Evolutionary conservation across 2,329 filamentous ascomycete species (phyloP).

Genomic region (Diaporthe sp.): DNA sequence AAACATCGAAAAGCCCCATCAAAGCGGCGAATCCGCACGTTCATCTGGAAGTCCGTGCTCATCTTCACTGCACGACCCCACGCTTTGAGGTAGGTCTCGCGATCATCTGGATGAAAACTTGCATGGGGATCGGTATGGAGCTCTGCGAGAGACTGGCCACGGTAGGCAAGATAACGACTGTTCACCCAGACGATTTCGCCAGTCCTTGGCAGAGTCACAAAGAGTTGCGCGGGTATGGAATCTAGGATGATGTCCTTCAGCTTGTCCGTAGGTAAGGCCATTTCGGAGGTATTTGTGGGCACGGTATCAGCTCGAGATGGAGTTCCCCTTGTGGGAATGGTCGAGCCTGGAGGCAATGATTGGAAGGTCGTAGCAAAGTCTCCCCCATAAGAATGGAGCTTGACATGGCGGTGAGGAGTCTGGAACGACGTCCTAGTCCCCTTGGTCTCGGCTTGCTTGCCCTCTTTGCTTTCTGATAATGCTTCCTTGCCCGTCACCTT

Average conservation of each 20-base stretch:
- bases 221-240: constrained; percentile 90
- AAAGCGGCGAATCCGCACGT: constrained; percentile 87
- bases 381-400: constrained; percentile 84
- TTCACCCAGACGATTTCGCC: constrained; percentile 97
- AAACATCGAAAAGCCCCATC: constrained; percentile 95
- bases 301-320: constrained; percentile 57
- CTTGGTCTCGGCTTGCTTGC: constrained; percentile 34
- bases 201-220: constrained; percentile 87
- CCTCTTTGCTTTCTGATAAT: constrained; percentile 27
- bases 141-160: constrained; percentile 84
- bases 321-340: constrained; percentile 44
- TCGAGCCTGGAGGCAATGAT: constrained; percentile 72
- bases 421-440: constrained; percentile 7
- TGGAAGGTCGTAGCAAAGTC: constrained; percentile 85
- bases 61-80: constrained; percentile 90
- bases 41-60: constrained; percentile 90
- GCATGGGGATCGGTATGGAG: constrained; percentile 90
- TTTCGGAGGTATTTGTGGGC: constrained; percentile 64
- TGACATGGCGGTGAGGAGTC: constrained; percentile 66
- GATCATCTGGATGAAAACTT: constrained; percentile 87
- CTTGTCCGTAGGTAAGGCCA: constrained; percentile 84
- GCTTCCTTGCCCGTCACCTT: constrained; percentile 8
- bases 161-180: constrained; percentile 90
- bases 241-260: constrained; percentile 89
- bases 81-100: constrained; percentile 79